A percentile compares a stretch with the other conserved stretches of the same genome.
Conservation (phyloP, 148 eudicot species). For the Nyssa sinensis region DNA sequence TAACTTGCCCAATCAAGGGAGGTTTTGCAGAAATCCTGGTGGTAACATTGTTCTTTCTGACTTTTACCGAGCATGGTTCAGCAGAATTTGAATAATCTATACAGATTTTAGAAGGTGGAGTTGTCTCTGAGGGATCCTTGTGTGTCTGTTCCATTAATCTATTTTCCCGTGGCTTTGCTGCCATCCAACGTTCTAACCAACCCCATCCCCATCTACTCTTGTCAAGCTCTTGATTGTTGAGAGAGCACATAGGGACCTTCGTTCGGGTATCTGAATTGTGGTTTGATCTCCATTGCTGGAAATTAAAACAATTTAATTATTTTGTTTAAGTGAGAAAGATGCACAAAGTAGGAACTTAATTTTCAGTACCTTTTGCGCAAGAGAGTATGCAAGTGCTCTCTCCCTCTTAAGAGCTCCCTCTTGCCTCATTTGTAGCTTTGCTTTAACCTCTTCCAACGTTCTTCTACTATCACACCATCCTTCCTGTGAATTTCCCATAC, state of each 20-base stretch:
- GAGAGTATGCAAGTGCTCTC: constrained; percentile 86
- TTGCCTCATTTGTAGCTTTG: constrained; percentile 88
- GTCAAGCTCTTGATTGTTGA: constrained; percentile 46
- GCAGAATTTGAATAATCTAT: constrained; percentile 26
- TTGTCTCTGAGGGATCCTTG: constrained; percentile 35
- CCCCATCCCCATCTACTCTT: constrained; percentile 80
- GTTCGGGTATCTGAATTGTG: constrained; percentile 39
- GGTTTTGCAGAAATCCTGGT: constrained; percentile 80
- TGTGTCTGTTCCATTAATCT: constrained; percentile 74
- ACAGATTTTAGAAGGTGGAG: constrained; percentile 48
- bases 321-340: background rate
- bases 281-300: constrained; percentile 59
- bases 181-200: constrained; percentile 98
- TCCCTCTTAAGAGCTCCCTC: constrained; percentile 93
- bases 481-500: constrained; percentile 41
- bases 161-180: constrained; percentile 93
- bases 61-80: constrained; percentile 44
- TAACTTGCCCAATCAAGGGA: constrained; percentile 40
- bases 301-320: background rate
- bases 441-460: constrained; percentile 71
- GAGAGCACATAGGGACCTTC: constrained; percentile 38
- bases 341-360: background rate
- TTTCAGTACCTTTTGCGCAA: constrained; percentile 70
- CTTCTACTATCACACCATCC: constrained; percentile 96
- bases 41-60: constrained; percentile 65